Conservation (phyloP, 2,329 filamentous ascomycete genomes). For the Alternaria tenuissima region DNA sequence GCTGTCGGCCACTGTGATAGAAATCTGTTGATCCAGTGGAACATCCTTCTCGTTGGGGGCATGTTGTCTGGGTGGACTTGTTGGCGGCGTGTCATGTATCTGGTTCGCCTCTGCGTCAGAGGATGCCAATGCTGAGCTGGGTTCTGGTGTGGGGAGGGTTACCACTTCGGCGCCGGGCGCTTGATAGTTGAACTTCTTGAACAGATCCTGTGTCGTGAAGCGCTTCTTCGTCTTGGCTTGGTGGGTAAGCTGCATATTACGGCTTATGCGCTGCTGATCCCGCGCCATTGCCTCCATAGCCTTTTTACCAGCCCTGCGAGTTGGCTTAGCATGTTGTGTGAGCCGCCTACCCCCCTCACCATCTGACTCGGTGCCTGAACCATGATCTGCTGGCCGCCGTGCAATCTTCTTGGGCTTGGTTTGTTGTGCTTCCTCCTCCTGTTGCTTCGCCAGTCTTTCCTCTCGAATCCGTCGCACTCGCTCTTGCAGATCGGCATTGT, state of each 20-base stretch:
- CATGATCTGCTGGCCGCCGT: slow-evolving; percentile 47
- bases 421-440: slow-evolving; percentile 52
- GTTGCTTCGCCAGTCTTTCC: slow-evolving; percentile 74
- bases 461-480: slow-evolving; percentile 77
- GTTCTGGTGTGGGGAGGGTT: slow-evolving; percentile 40
- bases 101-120: slow-evolving; percentile 66
- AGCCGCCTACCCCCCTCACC: slow-evolving; percentile 61
- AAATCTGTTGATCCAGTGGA: slow-evolving; percentile 1
- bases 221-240: slow-evolving; percentile 89
- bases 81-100: slow-evolving; percentile 53
- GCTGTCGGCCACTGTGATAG: slow-evolving; percentile 8
- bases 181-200: slow-evolving; percentile 83
- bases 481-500: slow-evolving; percentile 71
- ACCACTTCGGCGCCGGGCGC: slow-evolving; percentile 34
- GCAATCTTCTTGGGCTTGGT: slow-evolving; percentile 48
- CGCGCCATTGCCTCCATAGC: slow-evolving; percentile 93
- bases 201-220: slow-evolving; percentile 81
- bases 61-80: slow-evolving; percentile 51
- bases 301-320: slow-evolving; percentile 90
- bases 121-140: slow-evolving; percentile 60
- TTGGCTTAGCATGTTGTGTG: slow-evolving; percentile 73
- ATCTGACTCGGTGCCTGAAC: slow-evolving; percentile 63
- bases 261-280: slow-evolving; percentile 88
- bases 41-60: slow-evolving; percentile 10
- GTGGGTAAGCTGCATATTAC: slow-evolving; percentile 90